A percentile compares a stretch with the other conserved stretches of the same genome.
These are phyloP conservation scores for Vaucheria bursata DNA, from an alignment of 352 stramenopile genomes.

Conservation along the genomic window DNA sequence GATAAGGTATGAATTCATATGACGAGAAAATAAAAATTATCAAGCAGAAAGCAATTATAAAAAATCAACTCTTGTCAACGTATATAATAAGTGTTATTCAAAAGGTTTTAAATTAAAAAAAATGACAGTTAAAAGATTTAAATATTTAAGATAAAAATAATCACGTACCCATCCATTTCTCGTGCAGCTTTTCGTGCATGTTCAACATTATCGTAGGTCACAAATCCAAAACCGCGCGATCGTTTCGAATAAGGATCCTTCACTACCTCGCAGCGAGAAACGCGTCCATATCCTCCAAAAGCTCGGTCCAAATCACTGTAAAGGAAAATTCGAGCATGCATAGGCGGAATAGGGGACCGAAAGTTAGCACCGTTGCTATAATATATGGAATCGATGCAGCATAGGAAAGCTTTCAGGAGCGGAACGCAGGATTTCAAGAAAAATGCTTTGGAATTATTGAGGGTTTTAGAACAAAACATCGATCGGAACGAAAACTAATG, in stretches of 20 bases:
- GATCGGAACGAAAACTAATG: too few species aligned
- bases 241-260: neutral
- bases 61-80: neutral
- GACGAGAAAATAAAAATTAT: neutral
- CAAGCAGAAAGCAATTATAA: neutral
- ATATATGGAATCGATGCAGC: too few species aligned
- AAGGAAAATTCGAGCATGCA: too few species aligned
- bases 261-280: slow-evolving; percentile 8
- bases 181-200: neutral
- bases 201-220: neutral
- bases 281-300: neutral
- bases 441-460: too few species aligned
- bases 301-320: neutral
- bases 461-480: too few species aligned
- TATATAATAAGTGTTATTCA: too few species aligned
- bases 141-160: neutral
- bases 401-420: too few species aligned
- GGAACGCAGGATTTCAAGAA: too few species aligned
- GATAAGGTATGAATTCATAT: neutral
- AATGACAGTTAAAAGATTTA: too few species aligned
- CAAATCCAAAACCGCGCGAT: slow-evolving; percentile 8
- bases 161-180: slow-evolving; percentile 1
- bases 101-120: too few species aligned
- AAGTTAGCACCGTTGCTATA: too few species aligned
- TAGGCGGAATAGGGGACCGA: too few species aligned